Base-by-base conservation (phyloP, 495 filamentous ascomycete genomes). In the Hypoxylon trugodes region DNA sequence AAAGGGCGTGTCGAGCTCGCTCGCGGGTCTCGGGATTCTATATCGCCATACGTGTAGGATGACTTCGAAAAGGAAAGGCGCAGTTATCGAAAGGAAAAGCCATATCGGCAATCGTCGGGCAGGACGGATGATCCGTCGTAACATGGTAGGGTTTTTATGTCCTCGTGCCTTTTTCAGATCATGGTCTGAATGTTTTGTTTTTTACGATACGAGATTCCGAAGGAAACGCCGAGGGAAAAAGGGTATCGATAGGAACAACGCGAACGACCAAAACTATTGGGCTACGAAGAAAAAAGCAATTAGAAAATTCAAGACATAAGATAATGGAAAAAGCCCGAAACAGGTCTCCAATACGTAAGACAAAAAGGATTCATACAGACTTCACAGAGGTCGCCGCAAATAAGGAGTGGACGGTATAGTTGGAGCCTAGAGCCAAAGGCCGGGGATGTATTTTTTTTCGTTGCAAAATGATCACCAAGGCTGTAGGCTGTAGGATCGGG, bases 1-100 rank as follows among this genome's bases (percentile, higher is more conserved):
- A 59, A 81, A 81, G 51, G 79, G 79, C n/a, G 68, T 67, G 61
- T 81, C 79, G 52, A 79, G 68, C 28, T 68, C 59, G 46, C 49
- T 56, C 13, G 66, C 48, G 0, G 71, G 71, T 6, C 58, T 60
- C 12, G 69, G 61, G 19, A 74, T 65, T 32, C 49, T 42, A 48
- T 70, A 72, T 25, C 47, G 49, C 64, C 71, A 68, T 49, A 55
- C 25, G 47, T 74, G 71, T 13, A 72, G 24, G 16, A 74, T 15
- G 52, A 62, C 59, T 33, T 74, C 71, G 57, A 74, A 35, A 13
- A 70, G 19, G 36, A 74, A 69, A 18, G 71, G 71, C 7, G 61
- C 42, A n/a, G 62, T 51, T 19, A 63, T 42, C 25, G 65, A 42
- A 7, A 74, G 52, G n/a, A 72, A 19, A 13, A 72, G 67, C 43